Base-by-base conservation (phyloP, 2,329 filamentous ascomycete genomes). In the Phyllosticta ampelicida region DNA sequence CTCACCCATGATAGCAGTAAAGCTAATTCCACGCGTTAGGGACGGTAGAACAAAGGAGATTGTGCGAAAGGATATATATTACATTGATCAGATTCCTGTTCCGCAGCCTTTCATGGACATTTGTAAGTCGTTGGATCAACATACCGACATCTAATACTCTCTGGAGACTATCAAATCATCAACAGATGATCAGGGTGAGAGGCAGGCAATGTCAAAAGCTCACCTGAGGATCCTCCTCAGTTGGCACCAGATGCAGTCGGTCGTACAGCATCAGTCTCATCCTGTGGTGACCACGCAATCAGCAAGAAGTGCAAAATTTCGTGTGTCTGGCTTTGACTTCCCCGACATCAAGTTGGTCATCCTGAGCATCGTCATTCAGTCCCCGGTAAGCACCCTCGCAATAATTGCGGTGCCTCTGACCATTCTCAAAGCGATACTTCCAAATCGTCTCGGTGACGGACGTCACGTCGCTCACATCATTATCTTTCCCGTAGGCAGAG, bases 61-160 rank as follows among this genome's bases (percentile, higher is more conserved):
- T 28, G 50, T 52, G 48, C 56, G 60, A 9, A 20, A 60, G 6
- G 13, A 49, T 11, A 51, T 49, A 63, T 62, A 36, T 51, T 44
- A 67, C 66, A 75, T 69, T 6, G 73, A 72, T 72, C 72, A 75
- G 21, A 73, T 71, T 1, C 73, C 73, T 51, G 70, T 76, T 13
- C 74, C 74, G 10, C 72, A 75, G 5, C 73, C 73, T 26, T 4
- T n/a, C 13, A n/a, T n/a, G n/a, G 13, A 44, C 36, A 44, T 5
- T 6, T n/a, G n/a, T 2, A 4, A 44, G 5, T 6, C 16, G 4
- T 44, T 3, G 11, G 6, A 44, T 8, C 13, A 44, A 18, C 36
- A n/a, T 44, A 44, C 36, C 36, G 9, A 75, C 61, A 56, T 76
- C 74, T 28, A 76, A 62, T 13, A 75, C 69, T 18, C 67, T 66